phyloP scores from a whole-genome alignment of 2,329 filamentous ascomycete genomes.

The Diaporthe ilicicola region DNA sequence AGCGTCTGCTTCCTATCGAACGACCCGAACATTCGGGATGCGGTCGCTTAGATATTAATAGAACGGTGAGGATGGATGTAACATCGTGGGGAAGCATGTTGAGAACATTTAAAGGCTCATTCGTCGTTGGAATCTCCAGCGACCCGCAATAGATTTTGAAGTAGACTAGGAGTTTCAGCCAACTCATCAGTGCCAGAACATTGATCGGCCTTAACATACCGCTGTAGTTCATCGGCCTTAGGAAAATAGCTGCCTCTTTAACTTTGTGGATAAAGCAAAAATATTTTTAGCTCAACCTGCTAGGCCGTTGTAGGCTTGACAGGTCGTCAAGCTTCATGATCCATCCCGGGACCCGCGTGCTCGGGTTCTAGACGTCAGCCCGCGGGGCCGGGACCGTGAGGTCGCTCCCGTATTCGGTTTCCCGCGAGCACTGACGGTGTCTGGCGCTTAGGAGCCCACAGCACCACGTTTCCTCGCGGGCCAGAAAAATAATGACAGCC shows the following conservation, averaged over 20 bases:
- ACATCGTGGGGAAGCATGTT: background rate
- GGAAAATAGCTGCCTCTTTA: background rate
- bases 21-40: background rate
- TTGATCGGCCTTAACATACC: background rate
- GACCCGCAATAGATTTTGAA: too few relatives aligned
- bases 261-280: background rate
- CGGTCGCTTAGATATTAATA: background rate
- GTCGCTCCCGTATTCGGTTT: constrained; percentile 8
- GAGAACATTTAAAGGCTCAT: too few relatives aligned
- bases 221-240: background rate
- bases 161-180: background rate
- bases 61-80: background rate
- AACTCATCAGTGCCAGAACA: background rate
- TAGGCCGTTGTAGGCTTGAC: background rate
- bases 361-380: background rate
- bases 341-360: background rate
- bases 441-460: too few relatives aligned
- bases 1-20: too few relatives aligned
- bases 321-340: background rate
- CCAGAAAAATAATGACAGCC: background rate
- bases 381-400: background rate
- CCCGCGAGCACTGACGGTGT: too few relatives aligned
- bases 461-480: too few relatives aligned
- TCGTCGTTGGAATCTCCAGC: too few relatives aligned
- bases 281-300: background rate